phyloP scores from a whole-genome alignment of 768 basidiomycete genomes.

The Candolleomyces aberdarensis region DNA sequence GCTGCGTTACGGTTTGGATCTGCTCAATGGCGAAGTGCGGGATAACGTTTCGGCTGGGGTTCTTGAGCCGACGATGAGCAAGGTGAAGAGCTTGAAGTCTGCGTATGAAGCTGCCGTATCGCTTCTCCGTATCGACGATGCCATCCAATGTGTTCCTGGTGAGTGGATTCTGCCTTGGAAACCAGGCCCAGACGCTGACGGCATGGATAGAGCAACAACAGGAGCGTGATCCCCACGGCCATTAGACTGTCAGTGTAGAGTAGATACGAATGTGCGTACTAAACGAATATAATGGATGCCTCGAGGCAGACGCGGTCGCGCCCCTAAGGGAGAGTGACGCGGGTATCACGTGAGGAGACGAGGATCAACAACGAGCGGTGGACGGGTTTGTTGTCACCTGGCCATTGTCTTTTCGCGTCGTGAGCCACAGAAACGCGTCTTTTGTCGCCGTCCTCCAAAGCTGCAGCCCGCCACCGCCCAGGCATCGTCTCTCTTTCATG shows the following conservation, averaged over 20 bases:
- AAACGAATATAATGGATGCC: background rate
- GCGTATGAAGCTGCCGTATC: constrained; percentile 97
- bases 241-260: constrained; percentile 34
- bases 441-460: background rate
- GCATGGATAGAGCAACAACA: constrained; percentile 58
- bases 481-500: constrained; percentile 33
- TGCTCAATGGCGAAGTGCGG: constrained; percentile 90
- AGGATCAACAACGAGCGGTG: constrained; percentile 1
- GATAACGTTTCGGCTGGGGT: constrained; percentile 95
- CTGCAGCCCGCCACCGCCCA: constrained; percentile 1
- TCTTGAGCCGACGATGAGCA: constrained; percentile 94
- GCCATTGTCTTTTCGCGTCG: constrained; percentile 2
- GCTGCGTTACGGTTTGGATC: constrained; percentile 90
- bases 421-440: background rate
- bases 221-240: constrained; percentile 74
- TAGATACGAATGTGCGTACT: background rate
- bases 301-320: background rate
- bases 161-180: constrained; percentile 24
- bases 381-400: background rate
- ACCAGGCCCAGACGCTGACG: constrained; percentile 16
- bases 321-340: background rate
- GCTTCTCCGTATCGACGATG: constrained; percentile 91
- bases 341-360: background rate
- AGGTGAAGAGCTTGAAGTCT: constrained; percentile 95
- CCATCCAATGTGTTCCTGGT: constrained; percentile 90